Evolutionary conservation across 2,329 filamentous ascomycete species (phyloP).

Genomic region (Botryotinia convoluta): DNA sequence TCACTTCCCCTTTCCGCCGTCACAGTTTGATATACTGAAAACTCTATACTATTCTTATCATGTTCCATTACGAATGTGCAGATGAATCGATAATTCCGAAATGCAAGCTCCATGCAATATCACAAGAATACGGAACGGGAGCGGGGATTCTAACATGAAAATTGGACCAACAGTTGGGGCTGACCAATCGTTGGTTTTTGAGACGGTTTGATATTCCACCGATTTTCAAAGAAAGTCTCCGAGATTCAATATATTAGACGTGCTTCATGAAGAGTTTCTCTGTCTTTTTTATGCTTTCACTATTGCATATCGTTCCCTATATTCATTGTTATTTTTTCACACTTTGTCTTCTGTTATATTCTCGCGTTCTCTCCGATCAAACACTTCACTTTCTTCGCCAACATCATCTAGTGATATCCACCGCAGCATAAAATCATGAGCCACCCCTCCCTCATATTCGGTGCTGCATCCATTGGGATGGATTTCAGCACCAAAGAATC

Average conservation of each 20-base stretch:
- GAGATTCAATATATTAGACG: not conserved
- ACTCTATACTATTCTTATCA: not conserved
- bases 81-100: accelerated
- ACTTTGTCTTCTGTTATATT: not conserved
- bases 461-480: not conserved
- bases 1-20: not conserved
- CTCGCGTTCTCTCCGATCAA: not conserved
- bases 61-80: not conserved
- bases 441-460: constrained; percentile 18
- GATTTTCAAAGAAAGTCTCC: not conserved
- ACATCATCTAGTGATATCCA: not conserved
- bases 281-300: accelerated
- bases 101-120: not conserved
- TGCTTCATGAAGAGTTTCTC: not conserved
- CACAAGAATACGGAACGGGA: not conserved
- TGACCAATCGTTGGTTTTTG: not conserved
- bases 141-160: not conserved
- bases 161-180: not conserved
- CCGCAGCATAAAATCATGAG: not conserved
- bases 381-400: not conserved
- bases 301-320: not conserved
- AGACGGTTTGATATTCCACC: not conserved
- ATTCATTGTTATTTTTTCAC: not conserved
- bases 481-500: not conserved
- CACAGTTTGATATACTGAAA: not conserved